Evolutionary conservation across 495 filamentous ascomycete species (phyloP).

Genomic region (Symbiotaphrina buchneri): DNA sequence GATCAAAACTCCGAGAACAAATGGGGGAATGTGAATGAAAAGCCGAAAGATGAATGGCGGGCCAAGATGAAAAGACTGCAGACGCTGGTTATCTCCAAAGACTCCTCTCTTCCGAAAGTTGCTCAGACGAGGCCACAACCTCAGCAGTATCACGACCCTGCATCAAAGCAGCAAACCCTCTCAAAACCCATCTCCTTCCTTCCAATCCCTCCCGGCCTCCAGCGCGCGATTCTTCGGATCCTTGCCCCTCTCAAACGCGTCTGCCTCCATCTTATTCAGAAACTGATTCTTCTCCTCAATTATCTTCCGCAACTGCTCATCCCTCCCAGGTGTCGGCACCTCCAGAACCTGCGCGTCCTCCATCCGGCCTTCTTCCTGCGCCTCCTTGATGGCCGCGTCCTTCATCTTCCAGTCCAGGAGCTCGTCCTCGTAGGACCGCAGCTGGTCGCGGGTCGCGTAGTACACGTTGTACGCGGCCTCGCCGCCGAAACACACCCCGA

Average conservation of each 20-base stretch:
- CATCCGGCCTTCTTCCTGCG: conserved; percentile 11
- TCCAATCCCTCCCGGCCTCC: conserved; percentile 27
- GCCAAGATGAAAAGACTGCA: too few relatives aligned
- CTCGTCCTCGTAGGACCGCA: conserved; percentile 23
- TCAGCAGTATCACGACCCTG: too few relatives aligned
- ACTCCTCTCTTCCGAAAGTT: too few relatives aligned
- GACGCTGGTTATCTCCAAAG: too few relatives aligned
- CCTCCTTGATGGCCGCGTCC: conserved; percentile 11
- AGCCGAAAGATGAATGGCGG: too few relatives aligned
- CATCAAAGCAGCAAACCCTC: too few relatives aligned
- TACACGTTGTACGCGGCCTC: conserved; percentile 26
- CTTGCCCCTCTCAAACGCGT: conserved; percentile 25
- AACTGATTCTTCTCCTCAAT: conserved; percentile 14
- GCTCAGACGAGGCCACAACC: too few relatives aligned
- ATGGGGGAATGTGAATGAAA: too few relatives aligned
- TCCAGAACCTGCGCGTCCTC: conserved; percentile 16
- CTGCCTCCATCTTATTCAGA: conserved; percentile 13
- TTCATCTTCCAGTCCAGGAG: conserved; percentile 22
- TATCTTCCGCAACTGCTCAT: conserved; percentile 7
- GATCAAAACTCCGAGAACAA: too few relatives aligned
- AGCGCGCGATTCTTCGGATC: conserved; percentile 25
- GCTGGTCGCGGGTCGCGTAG: conserved; percentile 16
- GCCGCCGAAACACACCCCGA: conserved; percentile 54
- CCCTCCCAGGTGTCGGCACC: conserved; percentile 16
- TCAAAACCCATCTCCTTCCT: conserved; percentile 29